phyloP scores from a whole-genome alignment of 257 asterid species.

The Nemophila menziesii region DNA sequence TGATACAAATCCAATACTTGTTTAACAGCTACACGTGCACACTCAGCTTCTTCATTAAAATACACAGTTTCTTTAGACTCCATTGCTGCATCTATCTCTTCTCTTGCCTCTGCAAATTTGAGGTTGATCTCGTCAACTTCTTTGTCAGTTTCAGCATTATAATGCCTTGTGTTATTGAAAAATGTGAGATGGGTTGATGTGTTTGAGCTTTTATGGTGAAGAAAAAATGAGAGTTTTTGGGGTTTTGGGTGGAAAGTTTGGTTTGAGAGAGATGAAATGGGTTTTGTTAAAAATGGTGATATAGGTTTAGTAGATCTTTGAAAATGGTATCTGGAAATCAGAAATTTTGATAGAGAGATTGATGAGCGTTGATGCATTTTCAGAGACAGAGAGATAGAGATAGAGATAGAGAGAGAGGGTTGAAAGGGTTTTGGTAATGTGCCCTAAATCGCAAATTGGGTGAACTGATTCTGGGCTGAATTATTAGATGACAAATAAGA shows the following conservation, averaged over 20 bases:
- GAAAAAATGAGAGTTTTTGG: conserved; percentile 15
- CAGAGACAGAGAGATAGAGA: conserved; percentile 2
- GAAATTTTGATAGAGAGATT: conserved; percentile 18
- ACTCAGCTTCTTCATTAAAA: conserved; percentile 89
- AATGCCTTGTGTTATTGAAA: conserved; percentile 26
- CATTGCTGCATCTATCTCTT: conserved; percentile 93
- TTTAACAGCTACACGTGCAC: conserved; percentile 78
- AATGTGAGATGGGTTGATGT: conserved; percentile 17
- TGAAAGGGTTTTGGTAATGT: not conserved
- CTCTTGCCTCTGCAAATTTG: conserved; percentile 97
- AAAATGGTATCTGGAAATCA: conserved; percentile 26
- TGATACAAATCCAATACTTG: conserved; percentile 66
- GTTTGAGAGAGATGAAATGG: conserved; percentile 14
- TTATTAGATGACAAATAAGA: too few species aligned
- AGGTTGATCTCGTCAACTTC: conserved; percentile 77
- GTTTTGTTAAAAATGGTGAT: conserved; percentile 16
- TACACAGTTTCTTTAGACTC: conserved; percentile 90
- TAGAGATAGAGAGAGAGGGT: not conserved
- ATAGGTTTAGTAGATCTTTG: conserved; percentile 19
- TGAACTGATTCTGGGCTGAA: not conserved
- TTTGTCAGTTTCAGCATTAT: conserved; percentile 45
- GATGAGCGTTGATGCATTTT: conserved; percentile 54
- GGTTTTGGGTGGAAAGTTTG: conserved; percentile 4
- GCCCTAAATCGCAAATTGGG: not conserved
- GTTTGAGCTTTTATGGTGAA: conserved; percentile 15